Base-by-base conservation (phyloP, 2,329 filamentous ascomycete genomes). In the Fusarium floridanum region DNA sequence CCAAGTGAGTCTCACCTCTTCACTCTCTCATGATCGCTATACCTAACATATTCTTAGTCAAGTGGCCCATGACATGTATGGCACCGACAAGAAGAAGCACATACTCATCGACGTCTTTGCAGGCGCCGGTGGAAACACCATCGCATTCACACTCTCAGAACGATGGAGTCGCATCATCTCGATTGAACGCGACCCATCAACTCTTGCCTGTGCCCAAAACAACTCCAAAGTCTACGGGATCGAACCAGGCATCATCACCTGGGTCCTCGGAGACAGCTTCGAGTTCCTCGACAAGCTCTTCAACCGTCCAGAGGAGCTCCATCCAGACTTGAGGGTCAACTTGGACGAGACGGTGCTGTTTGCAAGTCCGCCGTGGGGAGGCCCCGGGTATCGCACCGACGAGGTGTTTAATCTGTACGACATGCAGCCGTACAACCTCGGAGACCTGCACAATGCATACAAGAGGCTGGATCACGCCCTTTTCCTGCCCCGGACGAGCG, bases 91-190 rank as follows among this genome's bases (percentile, higher is more conserved):
- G 29, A 64, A 78, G 32, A 93, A 91, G 76, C 90, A 86, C 11
- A 89, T 92, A 39, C 85, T 99, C 41, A 91, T 99, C 68, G 97
- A 99, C 82, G 90, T 93, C 55, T 99, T 99, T 83, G 94, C 92
- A 32, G 97, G 97, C 50, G 95, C 94, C 1, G 97, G 97, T 41
- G 97, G 95, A 64, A 99, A 99, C 82, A 91, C 93, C 27, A 98
- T 99, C 77, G 95, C 95, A n/a, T 97, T 99, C 77, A 96, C 97
- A 20, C 88, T 92, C 11, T 94, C 92, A 1, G 91, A 89, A 22
- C 90, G 91, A 73, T 99, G 95, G 93, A 89, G 91, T 61, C 92
- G 91, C 73, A 90, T 99, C 73, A 95, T 98, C 80, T 95, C 94
- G 48, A 93, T 99, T 76, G 97, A 99, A 84, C 93, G 92, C 77